Base-by-base conservation (phyloP, 1,284 basidiomycete species). In the Cryptococcus deneoformans region DNA sequence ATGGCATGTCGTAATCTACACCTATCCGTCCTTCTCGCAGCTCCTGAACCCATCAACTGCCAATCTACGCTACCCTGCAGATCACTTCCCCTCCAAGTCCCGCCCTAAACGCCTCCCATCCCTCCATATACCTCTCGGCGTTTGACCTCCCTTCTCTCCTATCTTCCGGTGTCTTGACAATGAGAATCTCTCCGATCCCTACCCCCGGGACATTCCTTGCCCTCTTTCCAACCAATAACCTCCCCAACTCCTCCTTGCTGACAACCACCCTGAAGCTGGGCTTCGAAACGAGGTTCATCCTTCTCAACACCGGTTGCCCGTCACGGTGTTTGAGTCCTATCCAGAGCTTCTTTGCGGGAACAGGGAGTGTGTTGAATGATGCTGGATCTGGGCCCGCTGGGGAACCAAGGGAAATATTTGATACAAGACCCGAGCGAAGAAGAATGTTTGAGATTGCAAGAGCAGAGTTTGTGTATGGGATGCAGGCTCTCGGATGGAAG, bases 41-140 rank as follows among this genome's bases (percentile, higher is more conserved):
- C 3, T 29, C 29, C 29, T 29, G 3, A 29, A 29, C 29, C 5
- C 29, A 29, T 29, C 3, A 29, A 3, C 29, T 29, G 29, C 29
- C 29, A 29, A 29, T 29, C 58, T 62, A 71, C 57, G 63, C 62
- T 7, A 69, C 75, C 46, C 76, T 62, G 59, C 75, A 75, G 42
- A 78, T 58, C 44, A 78, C 63, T 66, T 78, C 77, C 36, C 77
- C 77, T 14, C 77, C 77, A 40, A 75, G 61, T 20, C 77, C 77
- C 12, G 68, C 68, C 54, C 75, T 63, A 72, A 70, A 78, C 37
- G 77, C 77, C 59, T 78, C 75, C 76, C 76, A 78, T 7, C 77
- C 77, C 56, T 78, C 77, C 68, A 75, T 66, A 58, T 70, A 75
- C 34, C 61, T 59, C 14, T 69, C 64, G 34, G 48, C 60, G 29